These are phyloP conservation scores for Penicillium olsonii DNA, from an alignment of 2,329 filamentous ascomycete genomes.

Conservation along the genomic window DNA sequence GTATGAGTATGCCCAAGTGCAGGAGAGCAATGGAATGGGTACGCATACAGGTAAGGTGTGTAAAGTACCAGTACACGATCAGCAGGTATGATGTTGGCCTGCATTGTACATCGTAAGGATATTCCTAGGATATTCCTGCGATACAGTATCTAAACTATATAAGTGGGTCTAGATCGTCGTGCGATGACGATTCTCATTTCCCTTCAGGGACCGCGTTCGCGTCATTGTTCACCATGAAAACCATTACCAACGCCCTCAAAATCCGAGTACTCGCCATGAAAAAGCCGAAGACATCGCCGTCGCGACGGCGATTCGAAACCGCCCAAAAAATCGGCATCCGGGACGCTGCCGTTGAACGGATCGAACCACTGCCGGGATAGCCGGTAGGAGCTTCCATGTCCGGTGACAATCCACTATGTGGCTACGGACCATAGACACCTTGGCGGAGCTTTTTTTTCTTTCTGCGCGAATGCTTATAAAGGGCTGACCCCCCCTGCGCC, in stretches of 20 bases:
- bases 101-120: neutral
- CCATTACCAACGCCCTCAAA: too few relatives aligned
- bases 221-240: too few relatives aligned
- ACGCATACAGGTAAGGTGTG: too few relatives aligned
- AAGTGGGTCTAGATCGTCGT: slow-evolving; percentile 27
- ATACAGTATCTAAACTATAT: slow-evolving; percentile 18
- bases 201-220: slow-evolving; percentile 17
- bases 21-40: too few relatives aligned
- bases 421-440: slow-evolving; percentile 18
- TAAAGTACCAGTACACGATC: neutral
- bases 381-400: slow-evolving; percentile 24
- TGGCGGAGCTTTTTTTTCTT: slow-evolving; percentile 16
- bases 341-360: slow-evolving; percentile 15
- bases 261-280: too few relatives aligned
- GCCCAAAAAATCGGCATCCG: slow-evolving; percentile 5
- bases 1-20: too few relatives aligned
- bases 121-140: slow-evolving; percentile 1
- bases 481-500: slow-evolving; percentile 5
- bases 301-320: slow-evolving; percentile 11
- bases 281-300: slow-evolving; percentile 4
- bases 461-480: slow-evolving; percentile 30
- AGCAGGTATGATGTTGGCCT: slow-evolving; percentile 13
- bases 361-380: slow-evolving; percentile 22
- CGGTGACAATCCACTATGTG: slow-evolving; percentile 27
- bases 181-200: slow-evolving; percentile 28